Base-by-base conservation (phyloP, 2,329 filamentous ascomycete species). In the Sordariomycetes sp. region DNA sequence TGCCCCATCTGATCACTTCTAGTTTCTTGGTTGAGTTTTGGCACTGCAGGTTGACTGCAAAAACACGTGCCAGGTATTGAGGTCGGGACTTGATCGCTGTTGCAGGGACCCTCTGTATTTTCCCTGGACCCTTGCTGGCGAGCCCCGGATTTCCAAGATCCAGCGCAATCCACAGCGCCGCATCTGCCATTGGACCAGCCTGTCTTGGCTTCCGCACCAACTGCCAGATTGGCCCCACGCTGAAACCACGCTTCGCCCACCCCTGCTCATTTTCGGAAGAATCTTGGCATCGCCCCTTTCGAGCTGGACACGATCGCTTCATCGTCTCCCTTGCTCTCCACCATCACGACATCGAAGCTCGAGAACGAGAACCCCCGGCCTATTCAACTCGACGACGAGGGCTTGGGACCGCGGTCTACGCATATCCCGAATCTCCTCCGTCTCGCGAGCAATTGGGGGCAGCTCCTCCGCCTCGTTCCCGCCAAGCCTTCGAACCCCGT, bases 221-320 rank as follows among this genome's bases (percentile, higher is more conserved):
- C 28, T 32, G 28, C 28, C 28, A 32, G 10, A 54, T 14, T 14
- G 14, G 28, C 18, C 28, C 18, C 28, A 54, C 52, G 5, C 18
- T 34, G 16, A 54, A 34, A 28, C 28, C 34, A 34, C 28, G 18
- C 32, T 11, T 12, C 18, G 18, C 18, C 16, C 11, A 54, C 53
- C 50, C 46, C 46, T 50, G 46, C 22, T 20, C 46, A 50, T 57
- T 51, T 57, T 51, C 43, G 6, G 43, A 50, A 46, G 40, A 35
- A 11, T 57, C 55, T 57, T 57, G 55, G 55, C 55, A 57, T 35
- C n/a, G 18, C 28, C 43, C 54, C 55, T 50, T 32, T 57, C 32
- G 28, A 57, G 43, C 55, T 57, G 20, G 20, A 48, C 55, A 50
- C 55, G 25, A 55, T 55, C 43, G 24, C 40, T 34, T 32, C 24